Conservation (phyloP, 2,329 filamentous ascomycete species). For the Colletotrichum siamense region DNA sequence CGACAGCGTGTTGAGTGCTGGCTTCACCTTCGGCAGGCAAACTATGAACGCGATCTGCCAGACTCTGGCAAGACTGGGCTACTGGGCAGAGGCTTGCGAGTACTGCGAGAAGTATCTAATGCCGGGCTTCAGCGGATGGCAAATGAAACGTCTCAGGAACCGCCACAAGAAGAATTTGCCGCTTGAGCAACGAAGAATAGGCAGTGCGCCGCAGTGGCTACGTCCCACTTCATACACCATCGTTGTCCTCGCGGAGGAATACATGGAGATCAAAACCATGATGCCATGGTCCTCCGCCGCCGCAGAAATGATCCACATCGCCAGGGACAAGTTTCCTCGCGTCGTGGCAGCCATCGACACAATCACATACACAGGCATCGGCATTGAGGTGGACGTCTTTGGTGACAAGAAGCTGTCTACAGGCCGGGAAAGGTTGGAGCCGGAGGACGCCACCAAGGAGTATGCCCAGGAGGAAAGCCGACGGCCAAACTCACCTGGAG, state of each 20-base stretch:
- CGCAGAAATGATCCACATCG: constrained; percentile 40
- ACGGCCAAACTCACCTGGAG: background rate
- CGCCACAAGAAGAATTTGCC: constrained; percentile 34
- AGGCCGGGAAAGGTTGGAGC: background rate
- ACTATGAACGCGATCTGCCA: constrained; percentile 85
- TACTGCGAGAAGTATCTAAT: constrained; percentile 82
- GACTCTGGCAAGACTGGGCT: constrained; percentile 64
- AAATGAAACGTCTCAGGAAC: constrained; percentile 23
- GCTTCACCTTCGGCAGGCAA: constrained; percentile 76
- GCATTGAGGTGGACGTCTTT: constrained; percentile 28
- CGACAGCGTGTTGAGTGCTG: constrained; percentile 61
- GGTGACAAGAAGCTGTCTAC: background rate
- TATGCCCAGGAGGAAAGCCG: background rate
- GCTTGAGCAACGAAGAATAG: constrained; percentile 43
- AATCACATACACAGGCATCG: constrained; percentile 13
- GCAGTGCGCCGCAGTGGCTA: constrained; percentile 39
- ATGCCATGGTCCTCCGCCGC: constrained; percentile 54
- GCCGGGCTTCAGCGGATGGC: constrained; percentile 79
- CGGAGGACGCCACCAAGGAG: background rate
- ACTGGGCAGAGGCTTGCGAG: constrained; percentile 71
- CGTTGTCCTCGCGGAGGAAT: constrained; percentile 53
- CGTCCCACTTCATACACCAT: constrained; percentile 51
- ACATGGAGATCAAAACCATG: constrained; percentile 53
- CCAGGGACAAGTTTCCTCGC: constrained; percentile 45
- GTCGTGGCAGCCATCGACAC: constrained; percentile 44